These are phyloP conservation scores for Albatrellus sp. DNA, from an alignment of 1,284 basidiomycete species.

Conservation along the genomic window DNA sequence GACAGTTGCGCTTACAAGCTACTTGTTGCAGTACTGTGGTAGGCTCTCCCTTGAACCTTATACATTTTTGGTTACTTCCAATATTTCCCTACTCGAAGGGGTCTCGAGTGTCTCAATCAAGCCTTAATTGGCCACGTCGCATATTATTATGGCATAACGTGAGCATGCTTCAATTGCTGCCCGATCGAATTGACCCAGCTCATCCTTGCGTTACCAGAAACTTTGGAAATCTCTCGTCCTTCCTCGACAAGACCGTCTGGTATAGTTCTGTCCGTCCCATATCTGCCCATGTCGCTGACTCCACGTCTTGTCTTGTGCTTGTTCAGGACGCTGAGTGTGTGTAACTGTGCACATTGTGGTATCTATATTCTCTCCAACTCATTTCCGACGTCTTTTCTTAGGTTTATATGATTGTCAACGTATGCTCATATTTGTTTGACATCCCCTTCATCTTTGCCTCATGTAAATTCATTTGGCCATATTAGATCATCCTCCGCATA, in stretches of 20 bases:
- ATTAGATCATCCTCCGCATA: conserved; percentile 39
- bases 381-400: neutral
- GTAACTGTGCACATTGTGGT: neutral
- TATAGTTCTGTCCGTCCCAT: too few relatives aligned
- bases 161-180: too few relatives aligned
- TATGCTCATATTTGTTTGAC: conserved; percentile 32
- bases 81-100: conserved; percentile 23
- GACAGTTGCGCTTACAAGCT: conserved; percentile 46
- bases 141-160: conserved; percentile 44
- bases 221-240: conserved; percentile 27
- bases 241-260: conserved; percentile 38
- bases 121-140: conserved; percentile 39
- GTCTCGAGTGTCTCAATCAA: conserved; percentile 39
- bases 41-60: conserved; percentile 12
- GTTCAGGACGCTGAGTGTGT: conserved; percentile 9
- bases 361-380: neutral
- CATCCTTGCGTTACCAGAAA: conserved; percentile 24
- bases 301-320: conserved; percentile 17
- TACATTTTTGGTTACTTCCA: neutral
- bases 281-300: too few relatives aligned
- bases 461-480: neutral
- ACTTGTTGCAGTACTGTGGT: too few relatives aligned
- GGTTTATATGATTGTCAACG: neutral
- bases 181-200: conserved; percentile 1
- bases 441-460: conserved; percentile 34